These are phyloP conservation scores for Wickerhamomyces chambardii DNA, from an alignment of 805 yeast genomes.

Conservation along the genomic window DNA sequence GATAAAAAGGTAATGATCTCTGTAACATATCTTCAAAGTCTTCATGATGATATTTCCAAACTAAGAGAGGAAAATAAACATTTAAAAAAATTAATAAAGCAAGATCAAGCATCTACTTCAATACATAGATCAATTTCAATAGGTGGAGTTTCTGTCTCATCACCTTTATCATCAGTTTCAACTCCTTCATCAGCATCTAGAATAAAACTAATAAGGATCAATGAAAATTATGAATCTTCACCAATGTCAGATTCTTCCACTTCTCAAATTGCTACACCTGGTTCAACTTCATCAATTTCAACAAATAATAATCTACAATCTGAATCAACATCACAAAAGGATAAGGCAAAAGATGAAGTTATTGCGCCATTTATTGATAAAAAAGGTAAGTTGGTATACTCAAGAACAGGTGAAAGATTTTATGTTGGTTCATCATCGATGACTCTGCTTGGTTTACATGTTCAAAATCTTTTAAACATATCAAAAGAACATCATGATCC, in stretches of 20 bases:
- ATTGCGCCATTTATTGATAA: constrained; percentile 66
- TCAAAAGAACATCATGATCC: constrained; percentile 9
- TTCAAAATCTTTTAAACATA: constrained; percentile 50
- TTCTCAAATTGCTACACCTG: constrained; percentile 1
- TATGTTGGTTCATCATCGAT: constrained; percentile 79
- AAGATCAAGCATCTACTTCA: constrained; percentile 21
- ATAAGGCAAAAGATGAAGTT: constrained; percentile 32
- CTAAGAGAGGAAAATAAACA: constrained; percentile 58
- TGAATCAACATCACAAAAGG: background rate
- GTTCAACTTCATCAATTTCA: background rate
- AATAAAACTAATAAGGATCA: constrained; percentile 8
- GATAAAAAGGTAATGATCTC: constrained; percentile 68
- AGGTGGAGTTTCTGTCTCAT: background rate
- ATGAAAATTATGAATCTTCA: constrained; percentile 9
- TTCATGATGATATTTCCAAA: constrained; percentile 60
- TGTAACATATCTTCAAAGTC: constrained; percentile 53
- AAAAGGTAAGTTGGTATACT: constrained; percentile 62
- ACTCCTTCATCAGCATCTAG: constrained; percentile 1
- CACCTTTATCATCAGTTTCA: background rate
- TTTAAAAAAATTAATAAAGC: constrained; percentile 27
- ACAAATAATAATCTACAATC: no score
- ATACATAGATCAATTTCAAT: background rate
- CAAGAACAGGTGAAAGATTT: constrained; percentile 66
- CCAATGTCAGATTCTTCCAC: constrained; percentile 16
- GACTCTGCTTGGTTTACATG: constrained; percentile 74